Base-by-base conservation (phyloP, 805 yeast genomes). In the Cyberlindnera nakhonratchasimensis region DNA sequence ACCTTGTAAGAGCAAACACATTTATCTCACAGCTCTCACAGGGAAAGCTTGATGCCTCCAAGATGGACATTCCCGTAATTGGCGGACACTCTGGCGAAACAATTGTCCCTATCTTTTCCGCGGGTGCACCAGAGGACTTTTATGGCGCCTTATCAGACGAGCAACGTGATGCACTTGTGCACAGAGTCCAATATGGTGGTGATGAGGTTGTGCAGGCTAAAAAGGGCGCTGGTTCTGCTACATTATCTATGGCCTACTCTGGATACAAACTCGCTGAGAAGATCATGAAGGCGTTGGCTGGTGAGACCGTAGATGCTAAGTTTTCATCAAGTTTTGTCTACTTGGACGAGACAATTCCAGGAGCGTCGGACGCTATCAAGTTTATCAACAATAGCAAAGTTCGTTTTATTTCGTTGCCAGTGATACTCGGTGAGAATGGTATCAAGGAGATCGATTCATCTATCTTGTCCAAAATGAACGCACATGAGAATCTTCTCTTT, bases 51-150 rank as follows among this genome's bases (percentile, higher is more conserved):
- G 40, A 47, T 21, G 45, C 58, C 5, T 38, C 48, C 2, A 37
- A 52, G 34, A 31, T 55, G 64, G 71, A 70, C 48, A 80, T 84
- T 46, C 75, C 85, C 47, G 90, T 84, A 53, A 86, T 84, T 53
- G 93, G 93, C 64, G 93, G 93, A 55, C 93, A 84, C 74, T 82
- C 90, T 42, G 91, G 90, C 66, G 76, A 76, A 54, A 84, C 91
- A 55, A 84, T 84, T 64, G 86, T 83, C 47, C 93, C 93, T 61
- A 67, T 84, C 56, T 70, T 82, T 59, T 77, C 84, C 34, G 77
- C 77, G 66, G 73, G 82, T 55, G 65, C 65, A 59, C 54, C 55
- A 33, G 2, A 17, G 5, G 52, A 55, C 8, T 52, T 53, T 29
- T 79, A 79, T 74, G 70, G 74, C 59, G 57, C 62, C 46, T 69